Base-by-base conservation (phyloP, 2,329 filamentous ascomycete genomes). In the Coniella lustricola region DNA sequence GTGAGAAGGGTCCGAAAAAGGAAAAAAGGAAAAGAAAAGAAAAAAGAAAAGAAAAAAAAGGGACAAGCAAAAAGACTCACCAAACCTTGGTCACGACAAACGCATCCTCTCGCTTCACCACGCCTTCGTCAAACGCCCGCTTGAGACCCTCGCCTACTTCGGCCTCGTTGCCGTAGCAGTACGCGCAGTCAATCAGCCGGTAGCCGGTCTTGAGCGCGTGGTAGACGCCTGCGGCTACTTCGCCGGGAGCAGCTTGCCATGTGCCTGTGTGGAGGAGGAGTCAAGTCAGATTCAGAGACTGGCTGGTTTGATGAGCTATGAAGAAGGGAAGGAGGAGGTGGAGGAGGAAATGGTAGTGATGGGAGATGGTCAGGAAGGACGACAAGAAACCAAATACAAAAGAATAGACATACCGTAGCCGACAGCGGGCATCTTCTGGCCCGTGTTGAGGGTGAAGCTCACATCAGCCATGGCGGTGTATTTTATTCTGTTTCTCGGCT, bases 71-170 rank as follows among this genome's bases (percentile, higher is more conserved):
- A 13, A 13, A 14, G 7, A 38, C 34, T 7, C 14, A 46, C 86
- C 88, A 94, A 33, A 90, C 77, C 75, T 95, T 94, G 60, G 83
- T 88, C 47, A 87, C 86, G 51, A 94, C 79, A 68, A 93, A 94
- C 53, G 94, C 69, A 50, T 94, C 86, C 63, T 85, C 79, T 53
- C 88, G 79, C 75, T 84, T 85, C 58, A 86, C 71, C 53, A 78
- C 72, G 20, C 87, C 87, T 4, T 79, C 70, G 21, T 71, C 73
- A 60, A 91, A 81, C 25, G 85, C 87, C 48, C 86, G 82, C 62
- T 81, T 79, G 46, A 95, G 76, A 9, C 85, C 89, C 62, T 82
- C 71, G 54, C 89, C 89, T 14, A 94, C 88, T 65, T 91, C 87
- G 41, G 84, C 77, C 68, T 95, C 89, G 65, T 94, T 90, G 57